Percentiles rank a stretch among this genome's conserved stretches.
Evolutionary conservation across 177 flowering plant species (phyloP).

Genomic region (Vitis hybrid): DNA sequence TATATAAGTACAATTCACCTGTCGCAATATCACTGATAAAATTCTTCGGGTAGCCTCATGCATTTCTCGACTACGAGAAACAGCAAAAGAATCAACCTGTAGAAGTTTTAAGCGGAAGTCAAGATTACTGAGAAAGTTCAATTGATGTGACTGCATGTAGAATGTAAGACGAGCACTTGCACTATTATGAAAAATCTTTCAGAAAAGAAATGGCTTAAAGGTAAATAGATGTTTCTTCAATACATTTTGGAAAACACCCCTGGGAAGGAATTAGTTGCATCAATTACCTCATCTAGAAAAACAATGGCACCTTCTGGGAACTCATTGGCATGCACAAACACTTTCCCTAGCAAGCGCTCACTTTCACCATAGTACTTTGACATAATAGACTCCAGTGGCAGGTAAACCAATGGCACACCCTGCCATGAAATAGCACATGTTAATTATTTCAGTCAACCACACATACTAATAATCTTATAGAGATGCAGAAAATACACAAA

Average conservation of each 20-base stretch:
- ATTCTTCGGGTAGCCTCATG: slow-evolving; percentile 98
- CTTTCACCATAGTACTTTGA: slow-evolving; percentile 96
- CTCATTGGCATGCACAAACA: slow-evolving; percentile 76
- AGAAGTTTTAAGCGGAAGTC: not conserved
- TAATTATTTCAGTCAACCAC: not conserved
- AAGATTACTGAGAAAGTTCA: not conserved
- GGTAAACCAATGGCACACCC: slow-evolving; percentile 90
- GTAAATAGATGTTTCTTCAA: not conserved
- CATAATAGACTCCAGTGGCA: slow-evolving; percentile 88
- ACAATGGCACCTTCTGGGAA: slow-evolving; percentile 64
- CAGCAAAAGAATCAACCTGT: slow-evolving; percentile 96
- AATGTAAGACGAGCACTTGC: too few species aligned
- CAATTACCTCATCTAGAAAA: slow-evolving; percentile 82
- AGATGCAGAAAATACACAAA: too few species aligned
- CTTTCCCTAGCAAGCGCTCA: slow-evolving; percentile 78
- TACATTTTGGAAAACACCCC: not conserved
- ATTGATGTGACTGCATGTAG: too few species aligned
- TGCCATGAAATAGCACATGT: slow-evolving; percentile 29
- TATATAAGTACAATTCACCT: slow-evolving; percentile 41
- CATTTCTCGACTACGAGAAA: slow-evolving; percentile 85
- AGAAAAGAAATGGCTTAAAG: not conserved
- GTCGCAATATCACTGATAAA: slow-evolving; percentile 83
- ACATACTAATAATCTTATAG: not conserved
- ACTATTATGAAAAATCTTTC: not conserved
- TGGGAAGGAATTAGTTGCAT: not conserved